Conservation (phyloP, 192 early-diverging fungal species). For the Phycomyces blakesleeanus region DNA sequence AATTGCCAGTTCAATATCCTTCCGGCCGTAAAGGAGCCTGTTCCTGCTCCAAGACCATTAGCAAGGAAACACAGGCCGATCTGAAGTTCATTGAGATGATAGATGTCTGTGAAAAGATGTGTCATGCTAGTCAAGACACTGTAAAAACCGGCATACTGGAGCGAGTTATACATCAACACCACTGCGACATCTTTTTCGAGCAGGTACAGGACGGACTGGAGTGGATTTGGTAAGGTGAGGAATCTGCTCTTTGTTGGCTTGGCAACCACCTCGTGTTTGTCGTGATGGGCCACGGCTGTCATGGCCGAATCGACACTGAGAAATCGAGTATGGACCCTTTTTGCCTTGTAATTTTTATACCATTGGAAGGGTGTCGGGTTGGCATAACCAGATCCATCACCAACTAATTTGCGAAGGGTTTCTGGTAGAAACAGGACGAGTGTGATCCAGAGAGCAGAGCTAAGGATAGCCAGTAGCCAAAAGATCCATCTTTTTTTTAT, state of each 20-base stretch:
- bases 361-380: constrained; percentile 28
- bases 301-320: constrained; percentile 6
- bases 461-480: constrained; percentile 35
- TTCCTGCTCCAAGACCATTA: constrained; percentile 36
- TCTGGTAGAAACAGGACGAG: constrained; percentile 19
- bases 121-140: constrained; percentile 37
- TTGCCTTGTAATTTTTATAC: constrained; percentile 4
- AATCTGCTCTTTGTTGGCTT: constrained; percentile 34
- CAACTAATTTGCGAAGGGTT: constrained; percentile 21
- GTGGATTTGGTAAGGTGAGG: constrained; percentile 25
- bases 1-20: constrained; percentile 22
- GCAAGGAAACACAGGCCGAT: constrained; percentile 44
- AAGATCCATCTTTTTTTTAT: constrained; percentile 34
- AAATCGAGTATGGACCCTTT: neutral
- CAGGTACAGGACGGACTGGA: constrained; percentile 27
- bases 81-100: constrained; percentile 30
- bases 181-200: constrained; percentile 27
- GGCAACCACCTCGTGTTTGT: neutral
- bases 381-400: constrained; percentile 23
- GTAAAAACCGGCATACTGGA: constrained; percentile 36
- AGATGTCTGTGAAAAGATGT: constrained; percentile 30
- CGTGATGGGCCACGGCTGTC: neutral
- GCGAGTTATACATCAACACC: constrained; percentile 30
- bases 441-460: constrained; percentile 13
- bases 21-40: constrained; percentile 39